Evolutionary conservation across 169 alveolate species (phyloP), one percentile per base, ranked within the genome.

Genomic region (Eimeria necatrix): DNA sequence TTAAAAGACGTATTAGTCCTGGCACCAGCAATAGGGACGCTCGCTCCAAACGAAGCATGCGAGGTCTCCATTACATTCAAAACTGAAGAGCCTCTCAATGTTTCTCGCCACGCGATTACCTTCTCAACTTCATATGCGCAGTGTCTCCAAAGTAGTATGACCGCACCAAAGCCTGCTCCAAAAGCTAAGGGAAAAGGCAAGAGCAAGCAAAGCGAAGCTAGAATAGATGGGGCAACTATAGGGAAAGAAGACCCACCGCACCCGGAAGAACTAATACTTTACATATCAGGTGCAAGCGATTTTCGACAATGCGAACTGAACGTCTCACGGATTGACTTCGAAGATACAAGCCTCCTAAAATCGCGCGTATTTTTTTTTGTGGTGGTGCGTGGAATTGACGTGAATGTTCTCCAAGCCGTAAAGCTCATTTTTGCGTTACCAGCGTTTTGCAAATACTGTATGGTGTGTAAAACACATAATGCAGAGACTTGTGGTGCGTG

Each of bases 321-420:
- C 32, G 81, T 96, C 7, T 95, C 96, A 95, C 96, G 96, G 84
- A 96, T 98, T 56, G 96, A 94, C 84, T 98, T 98, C 97, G 98
- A 97, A 49, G 97, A 98, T 12, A 98, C 99, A 4, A 96, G 97
- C 48, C 98, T 98, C 97, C 98, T 97, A 94, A 98, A 98, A n/a
- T 95, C 99, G 14, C 96, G 99, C 41, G 89, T 96, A 64, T 97
- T 96, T 93, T 97, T 96, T 74, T 98, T 98, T 94, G 94, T 97
- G 22, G 93, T 98, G 16, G 97, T 97, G 95, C 97, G 98, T 90
- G 12, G 59, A 4, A 5, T 32, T 32, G 41, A 32, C 41, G 0
- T 32, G 41, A 32, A 32, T 32, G 41, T 2, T 32, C 41, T 32
- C 41, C 41, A 32, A 32, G 2, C 41, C 41, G 41, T 32, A 32